Evolutionary conservation across 352 stramenopile species (phyloP).

Genomic region (Phytophthora cryptogea): DNA sequence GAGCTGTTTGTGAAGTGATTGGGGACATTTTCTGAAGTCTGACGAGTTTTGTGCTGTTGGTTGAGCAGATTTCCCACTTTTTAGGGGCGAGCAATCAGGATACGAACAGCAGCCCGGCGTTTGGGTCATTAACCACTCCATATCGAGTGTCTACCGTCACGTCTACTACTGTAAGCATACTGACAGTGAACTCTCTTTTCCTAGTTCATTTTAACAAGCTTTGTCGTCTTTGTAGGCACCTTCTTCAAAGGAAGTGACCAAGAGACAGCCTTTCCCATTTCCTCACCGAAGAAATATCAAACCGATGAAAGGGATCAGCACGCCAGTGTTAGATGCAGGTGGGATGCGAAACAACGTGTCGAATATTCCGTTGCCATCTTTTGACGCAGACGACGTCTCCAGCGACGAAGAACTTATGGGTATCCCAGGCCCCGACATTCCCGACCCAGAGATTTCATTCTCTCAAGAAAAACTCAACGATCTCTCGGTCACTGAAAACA

Average conservation of each 20-base stretch:
- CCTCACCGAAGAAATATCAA: constrained; percentile 20
- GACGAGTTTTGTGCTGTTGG: background rate
- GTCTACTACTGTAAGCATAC: constrained; percentile 22
- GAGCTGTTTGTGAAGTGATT: background rate
- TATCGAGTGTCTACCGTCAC: constrained; percentile 13
- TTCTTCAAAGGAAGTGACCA: constrained; percentile 30
- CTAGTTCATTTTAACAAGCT: background rate
- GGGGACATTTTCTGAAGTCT: background rate
- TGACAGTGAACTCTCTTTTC: background rate
- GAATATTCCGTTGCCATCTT: constrained; percentile 16
- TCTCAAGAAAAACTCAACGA: constrained; percentile 74
- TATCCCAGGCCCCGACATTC: constrained; percentile 38
- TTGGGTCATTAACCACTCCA: constrained; percentile 25
- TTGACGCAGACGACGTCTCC: constrained; percentile 37
- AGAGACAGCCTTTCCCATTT: constrained; percentile 28
- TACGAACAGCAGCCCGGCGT: constrained; percentile 13
- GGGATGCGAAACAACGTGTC: constrained; percentile 7
- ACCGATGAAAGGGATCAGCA: constrained; percentile 20
- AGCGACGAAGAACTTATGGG: constrained; percentile 68
- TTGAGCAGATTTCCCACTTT: constrained; percentile 29
- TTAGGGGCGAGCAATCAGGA: constrained; percentile 22
- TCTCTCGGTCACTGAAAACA: constrained; percentile 65
- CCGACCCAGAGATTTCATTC: constrained; percentile 61
- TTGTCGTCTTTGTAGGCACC: constrained; percentile 16
- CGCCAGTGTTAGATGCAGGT: constrained; percentile 23